These are phyloP conservation scores for Mortierella sp. DNA, from an alignment of 371 early-diverging fungal genomes.

Conservation along the genomic window DNA sequence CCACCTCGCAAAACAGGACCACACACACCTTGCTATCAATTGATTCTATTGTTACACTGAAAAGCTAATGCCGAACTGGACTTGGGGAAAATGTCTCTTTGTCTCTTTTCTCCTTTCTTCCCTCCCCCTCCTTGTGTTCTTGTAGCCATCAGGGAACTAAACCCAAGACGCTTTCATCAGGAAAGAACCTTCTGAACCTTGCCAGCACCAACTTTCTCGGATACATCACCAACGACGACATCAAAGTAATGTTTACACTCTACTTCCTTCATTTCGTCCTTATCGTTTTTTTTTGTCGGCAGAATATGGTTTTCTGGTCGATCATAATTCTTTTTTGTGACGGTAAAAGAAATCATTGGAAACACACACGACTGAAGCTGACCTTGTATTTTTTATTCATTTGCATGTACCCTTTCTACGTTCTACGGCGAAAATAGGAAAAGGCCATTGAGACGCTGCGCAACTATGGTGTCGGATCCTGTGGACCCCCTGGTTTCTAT, in stretches of 20 bases:
- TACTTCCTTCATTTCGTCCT: not conserved
- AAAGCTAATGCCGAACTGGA: constrained; percentile 1
- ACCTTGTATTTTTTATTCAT: constrained; percentile 1
- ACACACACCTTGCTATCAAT: not conserved
- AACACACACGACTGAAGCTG: not conserved
- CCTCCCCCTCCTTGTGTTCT: not conserved
- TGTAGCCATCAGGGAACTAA: constrained; percentile 67
- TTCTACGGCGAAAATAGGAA: too few species aligned
- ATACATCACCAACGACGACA: constrained; percentile 77
- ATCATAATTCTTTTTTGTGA: not conserved
- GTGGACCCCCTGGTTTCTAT: constrained; percentile 99
- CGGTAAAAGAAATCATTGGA: constrained; percentile 10
- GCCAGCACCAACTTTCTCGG: constrained; percentile 93
- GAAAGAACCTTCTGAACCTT: constrained; percentile 82
- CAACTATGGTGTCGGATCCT: constrained; percentile 99
- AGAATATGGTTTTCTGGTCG: constrained; percentile 5
- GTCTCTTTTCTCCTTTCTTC: not conserved
- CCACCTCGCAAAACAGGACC: not conserved
- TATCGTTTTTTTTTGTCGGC: not conserved
- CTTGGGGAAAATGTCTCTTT: not conserved
- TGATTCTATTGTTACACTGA: not conserved
- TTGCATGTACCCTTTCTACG: not conserved
- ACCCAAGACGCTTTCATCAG: constrained; percentile 65
- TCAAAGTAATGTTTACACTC: constrained; percentile 67
- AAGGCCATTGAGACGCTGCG: constrained; percentile 91